phyloP scores from a whole-genome alignment of 2,329 filamentous ascomycete species.

The Ophiosphaerella herpotricha region DNA sequence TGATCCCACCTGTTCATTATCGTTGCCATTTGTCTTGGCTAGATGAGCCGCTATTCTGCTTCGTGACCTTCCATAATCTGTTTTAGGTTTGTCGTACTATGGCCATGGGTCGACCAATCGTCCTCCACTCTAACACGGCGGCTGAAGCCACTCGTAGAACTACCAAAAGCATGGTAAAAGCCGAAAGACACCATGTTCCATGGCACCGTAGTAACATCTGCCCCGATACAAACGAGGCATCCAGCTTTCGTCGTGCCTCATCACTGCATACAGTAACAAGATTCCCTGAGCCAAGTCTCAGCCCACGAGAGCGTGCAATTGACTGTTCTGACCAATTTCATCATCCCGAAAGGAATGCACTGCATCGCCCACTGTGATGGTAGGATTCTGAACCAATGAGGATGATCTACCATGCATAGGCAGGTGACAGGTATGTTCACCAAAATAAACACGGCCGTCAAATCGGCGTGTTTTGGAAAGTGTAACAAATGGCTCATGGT shows the following conservation, averaged over 20 bases:
- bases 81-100: constrained; percentile 25
- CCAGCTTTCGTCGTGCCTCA: constrained; percentile 24
- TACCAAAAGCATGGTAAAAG: constrained; percentile 16
- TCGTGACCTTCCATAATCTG: constrained; percentile 20
- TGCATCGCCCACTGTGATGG: constrained; percentile 46
- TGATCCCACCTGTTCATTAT: constrained; percentile 28
- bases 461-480: constrained; percentile 84
- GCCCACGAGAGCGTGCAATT: constrained; percentile 30
- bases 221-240: neutral
- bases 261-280: constrained; percentile 4
- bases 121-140: constrained; percentile 18
- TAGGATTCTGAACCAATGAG: constrained; percentile 38
- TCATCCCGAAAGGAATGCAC: constrained; percentile 38
- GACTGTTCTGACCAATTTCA: constrained; percentile 29
- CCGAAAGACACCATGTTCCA: constrained; percentile 15
- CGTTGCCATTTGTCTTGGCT: constrained; percentile 21
- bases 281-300: constrained; percentile 18
- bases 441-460: constrained; percentile 86
- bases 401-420: constrained; percentile 25
- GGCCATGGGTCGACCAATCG: constrained; percentile 29
- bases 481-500: constrained; percentile 85
- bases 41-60: constrained; percentile 29
- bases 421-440: constrained; percentile 67
- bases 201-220: neutral
- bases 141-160: constrained; percentile 36